Evolutionary conservation across 192 early-diverging fungal genomes (phyloP).

Genomic region (Backusella sp.): DNA sequence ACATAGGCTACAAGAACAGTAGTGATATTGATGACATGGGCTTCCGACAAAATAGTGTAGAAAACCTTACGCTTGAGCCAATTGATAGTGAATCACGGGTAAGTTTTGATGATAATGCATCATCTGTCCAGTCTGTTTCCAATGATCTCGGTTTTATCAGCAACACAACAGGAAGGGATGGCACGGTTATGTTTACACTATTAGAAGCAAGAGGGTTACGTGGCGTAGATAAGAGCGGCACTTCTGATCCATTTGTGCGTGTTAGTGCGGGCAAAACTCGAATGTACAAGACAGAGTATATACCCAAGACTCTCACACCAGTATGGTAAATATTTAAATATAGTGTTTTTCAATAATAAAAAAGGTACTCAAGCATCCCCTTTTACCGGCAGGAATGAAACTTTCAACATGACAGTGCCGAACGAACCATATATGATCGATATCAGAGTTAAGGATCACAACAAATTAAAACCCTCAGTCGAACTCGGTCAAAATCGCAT

Average conservation of each 20-base stretch:
- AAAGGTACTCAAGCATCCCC: not conserved
- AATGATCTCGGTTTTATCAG: not conserved
- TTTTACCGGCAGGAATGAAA: slow-evolving; percentile 18
- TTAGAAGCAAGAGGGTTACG: slow-evolving; percentile 49
- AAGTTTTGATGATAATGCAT: slow-evolving; percentile 1
- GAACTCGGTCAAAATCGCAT: slow-evolving; percentile 20
- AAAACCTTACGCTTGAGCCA: not conserved
- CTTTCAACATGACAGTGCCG: not conserved
- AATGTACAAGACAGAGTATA: slow-evolving; percentile 25
- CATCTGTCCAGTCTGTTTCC: not conserved
- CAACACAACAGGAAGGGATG: slow-evolving; percentile 15
- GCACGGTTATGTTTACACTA: slow-evolving; percentile 37
- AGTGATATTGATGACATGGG: slow-evolving; percentile 5
- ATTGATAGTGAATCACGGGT: not conserved
- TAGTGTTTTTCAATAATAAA: not conserved
- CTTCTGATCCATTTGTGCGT: slow-evolving; percentile 28
- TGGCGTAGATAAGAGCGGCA: slow-evolving; percentile 47
- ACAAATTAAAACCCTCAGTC: slow-evolving; percentile 9
- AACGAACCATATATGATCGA: slow-evolving; percentile 20
- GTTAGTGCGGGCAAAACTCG: slow-evolving; percentile 13
- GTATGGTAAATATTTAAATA: slow-evolving; percentile 24
- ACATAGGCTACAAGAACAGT: not conserved
- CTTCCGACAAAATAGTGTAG: not conserved
- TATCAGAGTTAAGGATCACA: slow-evolving; percentile 30
- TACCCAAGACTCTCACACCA: slow-evolving; percentile 28